Evolutionary conservation across 345 rosid species (phyloP).

Genomic region (Arabis hirsuta): DNA sequence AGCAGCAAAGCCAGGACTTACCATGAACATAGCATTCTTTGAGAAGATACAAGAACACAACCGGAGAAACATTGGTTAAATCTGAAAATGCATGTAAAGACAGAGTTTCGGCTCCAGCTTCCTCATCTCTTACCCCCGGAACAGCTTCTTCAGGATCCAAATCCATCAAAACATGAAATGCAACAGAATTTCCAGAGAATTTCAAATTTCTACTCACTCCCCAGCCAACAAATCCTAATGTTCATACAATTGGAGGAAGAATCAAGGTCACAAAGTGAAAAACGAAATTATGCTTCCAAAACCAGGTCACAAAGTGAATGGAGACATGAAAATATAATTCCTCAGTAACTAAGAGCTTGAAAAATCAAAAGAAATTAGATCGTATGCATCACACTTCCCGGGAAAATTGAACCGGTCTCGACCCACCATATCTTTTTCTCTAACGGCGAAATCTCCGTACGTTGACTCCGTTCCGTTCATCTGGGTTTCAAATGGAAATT

Average conservation of each 20-base stretch:
- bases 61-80: slow-evolving; percentile 65
- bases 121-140: slow-evolving; percentile 23
- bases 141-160: slow-evolving; percentile 48
- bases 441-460: too few relatives aligned
- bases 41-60: slow-evolving; percentile 76
- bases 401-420: too few relatives aligned
- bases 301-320: too few relatives aligned
- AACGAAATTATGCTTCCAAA: background rate
- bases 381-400: too few relatives aligned
- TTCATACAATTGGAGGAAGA: background rate
- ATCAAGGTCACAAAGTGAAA: background rate
- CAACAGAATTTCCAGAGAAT: slow-evolving; percentile 16
- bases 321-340: background rate
- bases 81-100: slow-evolving; percentile 64
- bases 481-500: background rate
- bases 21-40: slow-evolving; percentile 78
- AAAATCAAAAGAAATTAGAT: too few relatives aligned
- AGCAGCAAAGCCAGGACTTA: slow-evolving; percentile 38
- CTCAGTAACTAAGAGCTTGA: too few relatives aligned
- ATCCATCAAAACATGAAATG: slow-evolving; percentile 45
- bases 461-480: too few relatives aligned
- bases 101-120: slow-evolving; percentile 43
- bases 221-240: slow-evolving; percentile 25
- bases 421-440: too few relatives aligned
- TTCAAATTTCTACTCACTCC: background rate